Evolutionary conservation across 345 rosid genomes (phyloP), one percentile per base, ranked within the genome.

Genomic region (Aethionema arabicum): DNA sequence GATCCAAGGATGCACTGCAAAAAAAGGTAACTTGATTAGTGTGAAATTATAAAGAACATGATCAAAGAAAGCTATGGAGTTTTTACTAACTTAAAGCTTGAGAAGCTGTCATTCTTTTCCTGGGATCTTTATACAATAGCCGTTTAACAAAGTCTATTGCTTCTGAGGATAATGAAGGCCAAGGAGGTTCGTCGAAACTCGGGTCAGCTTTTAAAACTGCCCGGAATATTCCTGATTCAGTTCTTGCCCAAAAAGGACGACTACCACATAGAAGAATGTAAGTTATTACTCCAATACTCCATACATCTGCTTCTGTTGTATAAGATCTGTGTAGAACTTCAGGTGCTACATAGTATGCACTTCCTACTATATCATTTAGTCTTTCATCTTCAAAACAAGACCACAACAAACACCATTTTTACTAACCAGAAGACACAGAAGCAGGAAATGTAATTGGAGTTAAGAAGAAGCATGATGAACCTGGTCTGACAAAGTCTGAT

Each of bases 221-320:
- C 37, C 89, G 84, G 61, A 90, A 93, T 57, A 93, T 88, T 54
- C 96, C 97, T 32, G 99, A 90, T 75, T 93, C 97, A 6, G 92
- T 93, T 67, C 89, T 78, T 29, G 99, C 96, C 99, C 97, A 93
- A 76, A 93, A 93, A 46, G 99, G 99, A 63, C 99, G 90, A 74
- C 96, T 84, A 43, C 99, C 97, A 42, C 99, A 83, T 61, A 93
- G 67, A 8, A 93, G 96, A 77, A 93, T 93, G 74, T 90, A 93
- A 11, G 96, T 83, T 55, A 93, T 87, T 11, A 93, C 97, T n/a
- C 99, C 99, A 44, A 88, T 54, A 68, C 99, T 93, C 99, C 99
- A 93, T 15, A 86, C 95, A 82, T 93, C 99, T 4, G 99, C 99
- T 74, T 93, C 99, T 4, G 95, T 80, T 73, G 78, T 73, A 68